Evolutionary conservation across 495 filamentous ascomycete genomes (phyloP).

Genomic region (Daldinia caldariorum): DNA sequence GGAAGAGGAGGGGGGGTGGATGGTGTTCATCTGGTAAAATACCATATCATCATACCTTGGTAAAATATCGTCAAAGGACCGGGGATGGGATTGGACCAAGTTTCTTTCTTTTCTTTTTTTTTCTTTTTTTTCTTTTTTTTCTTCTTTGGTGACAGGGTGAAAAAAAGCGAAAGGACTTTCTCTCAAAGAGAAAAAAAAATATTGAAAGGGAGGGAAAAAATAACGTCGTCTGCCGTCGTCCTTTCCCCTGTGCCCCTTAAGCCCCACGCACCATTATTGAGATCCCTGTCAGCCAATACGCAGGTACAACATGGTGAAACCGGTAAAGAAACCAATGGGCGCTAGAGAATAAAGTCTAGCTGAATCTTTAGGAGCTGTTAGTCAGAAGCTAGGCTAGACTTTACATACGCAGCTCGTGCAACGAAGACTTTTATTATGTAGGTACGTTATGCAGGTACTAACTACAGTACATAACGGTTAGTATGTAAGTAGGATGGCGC

Average conservation of each 20-base stretch:
- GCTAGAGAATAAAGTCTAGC: constrained; percentile 13
- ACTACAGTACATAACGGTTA: too few relatives aligned
- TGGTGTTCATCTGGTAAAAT: constrained; percentile 34
- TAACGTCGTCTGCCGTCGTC: neutral
- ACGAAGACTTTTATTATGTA: constrained; percentile 20
- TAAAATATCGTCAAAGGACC: constrained; percentile 30
- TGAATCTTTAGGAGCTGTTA: constrained; percentile 23
- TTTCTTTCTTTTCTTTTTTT: too few relatives aligned
- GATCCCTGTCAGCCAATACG: constrained; percentile 45
- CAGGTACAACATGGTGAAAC: constrained; percentile 52
- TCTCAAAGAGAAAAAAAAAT: neutral
- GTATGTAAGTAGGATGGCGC: neutral
- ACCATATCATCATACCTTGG: neutral
- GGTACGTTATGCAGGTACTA: too few relatives aligned
- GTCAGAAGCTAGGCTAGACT: constrained; percentile 1
- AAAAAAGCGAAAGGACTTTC: neutral
- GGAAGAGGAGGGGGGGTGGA: too few relatives aligned
- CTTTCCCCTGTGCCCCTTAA: constrained; percentile 29
- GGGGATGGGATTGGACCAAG: constrained; percentile 24
- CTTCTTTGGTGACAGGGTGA: constrained; percentile 10
- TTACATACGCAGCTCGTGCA: constrained; percentile 27
- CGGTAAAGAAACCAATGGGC: constrained; percentile 35
- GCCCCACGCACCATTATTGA: constrained; percentile 42
- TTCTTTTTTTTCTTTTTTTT: too few relatives aligned
- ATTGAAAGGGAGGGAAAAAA: neutral